Conservation (phyloP, 164 flowering plant species). For the Vitis rotundifolia region DNA sequence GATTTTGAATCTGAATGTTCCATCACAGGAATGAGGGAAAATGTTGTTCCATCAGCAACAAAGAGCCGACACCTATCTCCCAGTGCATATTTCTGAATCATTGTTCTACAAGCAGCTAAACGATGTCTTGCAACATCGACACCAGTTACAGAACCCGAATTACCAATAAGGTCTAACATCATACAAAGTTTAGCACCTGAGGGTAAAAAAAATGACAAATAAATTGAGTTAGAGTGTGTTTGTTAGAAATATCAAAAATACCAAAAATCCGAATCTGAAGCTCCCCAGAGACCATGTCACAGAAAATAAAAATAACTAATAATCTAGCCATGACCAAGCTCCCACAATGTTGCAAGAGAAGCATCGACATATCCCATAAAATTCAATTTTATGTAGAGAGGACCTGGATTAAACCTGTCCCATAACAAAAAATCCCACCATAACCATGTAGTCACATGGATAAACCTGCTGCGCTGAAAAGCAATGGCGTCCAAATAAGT, state of each 20-base stretch:
- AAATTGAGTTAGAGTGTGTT: no score
- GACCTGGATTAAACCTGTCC: no score
- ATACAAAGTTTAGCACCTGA: slow-evolving; percentile 97
- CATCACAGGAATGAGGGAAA: slow-evolving; percentile 61
- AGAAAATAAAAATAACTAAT: no score
- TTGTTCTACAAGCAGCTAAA: slow-evolving; percentile 88
- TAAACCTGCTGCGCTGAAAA: no score
- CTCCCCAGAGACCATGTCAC: no score
- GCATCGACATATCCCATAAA: no score
- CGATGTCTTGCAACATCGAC: slow-evolving; percentile 91
- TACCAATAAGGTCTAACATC: slow-evolving; percentile 78
- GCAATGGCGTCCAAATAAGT: no score
- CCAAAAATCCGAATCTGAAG: not conserved
- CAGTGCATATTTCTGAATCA: slow-evolving; percentile 77
- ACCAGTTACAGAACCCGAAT: slow-evolving; percentile 86
- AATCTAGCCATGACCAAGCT: no score
- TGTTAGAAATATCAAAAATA: not conserved
- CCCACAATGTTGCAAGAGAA: no score
- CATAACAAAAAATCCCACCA: no score
- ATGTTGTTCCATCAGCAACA: slow-evolving; percentile 92
- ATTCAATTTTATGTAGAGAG: no score
- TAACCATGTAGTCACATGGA: no score
- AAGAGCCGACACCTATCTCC: slow-evolving; percentile 83
- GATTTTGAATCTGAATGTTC: slow-evolving; percentile 27
- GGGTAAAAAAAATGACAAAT: not conserved